A percentile compares a stretch with the other conserved stretches of the same genome.
These are phyloP conservation scores for Silene noctiflora DNA, from an alignment of 179 eudicot species.

Conservation along the genomic window DNA sequence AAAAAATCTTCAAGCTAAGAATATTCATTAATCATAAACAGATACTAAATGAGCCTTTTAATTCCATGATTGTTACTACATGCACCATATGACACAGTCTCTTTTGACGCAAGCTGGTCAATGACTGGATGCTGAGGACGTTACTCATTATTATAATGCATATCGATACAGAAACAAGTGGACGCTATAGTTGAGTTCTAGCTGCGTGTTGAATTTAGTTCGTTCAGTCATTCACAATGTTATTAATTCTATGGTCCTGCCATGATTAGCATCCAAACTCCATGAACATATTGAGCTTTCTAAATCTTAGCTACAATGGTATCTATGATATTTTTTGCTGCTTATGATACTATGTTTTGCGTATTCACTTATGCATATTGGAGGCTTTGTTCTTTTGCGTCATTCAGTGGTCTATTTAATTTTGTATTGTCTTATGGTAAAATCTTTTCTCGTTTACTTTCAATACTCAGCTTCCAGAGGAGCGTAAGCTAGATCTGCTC, in stretches of 20 bases:
- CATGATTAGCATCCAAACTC: not conserved
- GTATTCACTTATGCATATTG: not conserved
- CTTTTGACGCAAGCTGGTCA: not conserved
- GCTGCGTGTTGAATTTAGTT: not conserved
- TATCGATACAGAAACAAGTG: not conserved
- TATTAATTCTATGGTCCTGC: not conserved
- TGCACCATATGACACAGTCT: not conserved
- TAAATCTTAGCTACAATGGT: not conserved
- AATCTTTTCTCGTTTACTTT: not conserved
- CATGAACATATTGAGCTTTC: not conserved
- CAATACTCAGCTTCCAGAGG: constrained; percentile 75
- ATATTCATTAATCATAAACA: not conserved
- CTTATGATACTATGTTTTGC: not conserved
- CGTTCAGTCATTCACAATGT: not conserved
- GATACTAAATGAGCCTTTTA: not conserved
- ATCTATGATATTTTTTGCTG: not conserved
- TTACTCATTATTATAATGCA: not conserved
- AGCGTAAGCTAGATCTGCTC: constrained; percentile 78
- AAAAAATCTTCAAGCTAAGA: not conserved
- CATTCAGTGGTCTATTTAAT: not conserved
- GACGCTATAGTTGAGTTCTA: not conserved
- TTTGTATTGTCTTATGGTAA: not conserved
- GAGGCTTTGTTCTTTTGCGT: not conserved
- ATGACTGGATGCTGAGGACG: not conserved
- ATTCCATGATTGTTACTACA: not conserved